Base-by-base conservation (phyloP, 257 asterid genomes). In the Leptodermis oblonga region DNA sequence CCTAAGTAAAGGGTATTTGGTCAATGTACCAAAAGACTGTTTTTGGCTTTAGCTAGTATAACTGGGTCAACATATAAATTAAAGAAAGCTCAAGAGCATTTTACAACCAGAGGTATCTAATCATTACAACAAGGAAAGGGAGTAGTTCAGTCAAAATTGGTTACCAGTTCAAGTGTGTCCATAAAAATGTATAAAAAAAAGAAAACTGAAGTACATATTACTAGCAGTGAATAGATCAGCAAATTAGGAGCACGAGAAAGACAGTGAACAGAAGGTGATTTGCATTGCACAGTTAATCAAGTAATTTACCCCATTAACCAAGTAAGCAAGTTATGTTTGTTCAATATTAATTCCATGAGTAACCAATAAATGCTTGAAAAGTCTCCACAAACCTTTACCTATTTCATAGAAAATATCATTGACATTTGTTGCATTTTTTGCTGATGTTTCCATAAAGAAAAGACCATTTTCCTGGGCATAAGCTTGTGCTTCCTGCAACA, bases 401-500 rank as follows among this genome's bases (percentile, higher is more conserved):
- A 78, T 78, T 63, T 80, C 84, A 53, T 76, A 80, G 69, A 80
- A 80, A 7, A 80, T 61, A 51, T 76, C 84, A 26, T 80, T 80
- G 30, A 76, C 84, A 53, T 80, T 80, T 14, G 74, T 71, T 18
- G 84, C 84, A 69, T 78, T 67, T 76, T 80, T 80, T 45, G 84
- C 84, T 51, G 84, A 80, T 12, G 84, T 80, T 68, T 80, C 84
- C 78, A 76, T 66, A 59, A 80, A 80, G 54, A 80, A 76, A 22
- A 80, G 71, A 62, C 76, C 78, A 59, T 80, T 72, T 49, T 80
- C 84, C 45, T 80, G 79, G 2, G 84, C 78, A 76, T 80, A 80
- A 2, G 71, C 51, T 28, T 64, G 77, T 48, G 82, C 77, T 39
- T 77, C 85, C 85, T 74, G 79, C 72, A 62, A 70, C 71, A 67